These are phyloP conservation scores for Baorangia bicolor DNA, from an alignment of 768 basidiomycete species.

Conservation along the genomic window DNA sequence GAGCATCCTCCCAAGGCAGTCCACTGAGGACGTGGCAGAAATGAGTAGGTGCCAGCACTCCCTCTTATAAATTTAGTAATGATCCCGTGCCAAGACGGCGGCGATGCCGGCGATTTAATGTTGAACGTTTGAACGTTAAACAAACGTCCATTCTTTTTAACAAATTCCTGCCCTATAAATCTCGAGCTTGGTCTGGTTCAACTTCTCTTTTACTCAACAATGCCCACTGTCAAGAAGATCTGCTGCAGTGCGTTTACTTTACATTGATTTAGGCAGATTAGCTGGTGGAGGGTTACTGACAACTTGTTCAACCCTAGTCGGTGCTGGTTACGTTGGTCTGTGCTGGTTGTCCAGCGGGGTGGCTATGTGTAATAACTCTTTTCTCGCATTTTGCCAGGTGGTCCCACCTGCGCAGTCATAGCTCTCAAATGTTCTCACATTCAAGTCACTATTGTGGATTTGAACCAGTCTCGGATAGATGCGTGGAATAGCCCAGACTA, in stretches of 20 bases:
- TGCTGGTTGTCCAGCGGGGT: slow-evolving; percentile 2
- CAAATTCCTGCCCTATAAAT: neutral
- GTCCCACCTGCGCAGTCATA: slow-evolving; percentile 94
- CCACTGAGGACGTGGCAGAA: neutral
- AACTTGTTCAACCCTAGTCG: slow-evolving; percentile 51
- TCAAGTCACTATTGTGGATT: slow-evolving; percentile 94
- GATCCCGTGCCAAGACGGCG: slow-evolving; percentile 1
- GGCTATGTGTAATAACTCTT: slow-evolving; percentile 7
- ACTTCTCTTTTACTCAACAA: neutral
- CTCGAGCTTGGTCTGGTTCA: neutral
- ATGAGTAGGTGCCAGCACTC: too few species aligned
- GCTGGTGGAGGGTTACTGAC: slow-evolving; percentile 2
- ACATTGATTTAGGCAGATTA: neutral
- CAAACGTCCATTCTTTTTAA: neutral
- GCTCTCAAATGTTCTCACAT: slow-evolving; percentile 92
- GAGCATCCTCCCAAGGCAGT: neutral
- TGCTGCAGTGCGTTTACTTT: slow-evolving; percentile 73
- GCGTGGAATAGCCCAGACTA: slow-evolving; percentile 94
- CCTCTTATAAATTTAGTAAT: neutral
- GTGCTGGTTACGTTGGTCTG: slow-evolving; percentile 92
- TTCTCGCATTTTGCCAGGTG: slow-evolving; percentile 51
- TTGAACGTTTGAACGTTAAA: neutral
- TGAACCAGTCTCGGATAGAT: slow-evolving; percentile 91
- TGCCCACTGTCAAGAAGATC: slow-evolving; percentile 69
- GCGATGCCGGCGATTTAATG: neutral